These are phyloP conservation scores for Teunomyces tritomae DNA, from an alignment of 805 yeast genomes.

Conservation along the genomic window DNA sequence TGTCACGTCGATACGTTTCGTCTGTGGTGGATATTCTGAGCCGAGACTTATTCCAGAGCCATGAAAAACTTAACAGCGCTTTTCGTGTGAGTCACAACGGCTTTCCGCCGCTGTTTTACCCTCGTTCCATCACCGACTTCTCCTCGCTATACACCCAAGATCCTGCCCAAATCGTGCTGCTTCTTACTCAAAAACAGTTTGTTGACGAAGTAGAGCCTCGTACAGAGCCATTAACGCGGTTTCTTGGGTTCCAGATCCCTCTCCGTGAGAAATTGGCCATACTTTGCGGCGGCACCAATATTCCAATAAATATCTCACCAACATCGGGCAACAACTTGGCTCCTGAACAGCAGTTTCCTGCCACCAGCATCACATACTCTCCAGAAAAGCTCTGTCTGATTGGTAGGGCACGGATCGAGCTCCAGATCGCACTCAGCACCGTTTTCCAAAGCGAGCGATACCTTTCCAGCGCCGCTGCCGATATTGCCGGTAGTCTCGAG, in stretches of 20 bases:
- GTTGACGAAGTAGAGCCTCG: conserved; percentile 5
- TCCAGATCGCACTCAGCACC: conserved; percentile 21
- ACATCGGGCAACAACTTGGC: background rate
- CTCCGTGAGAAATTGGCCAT: conserved; percentile 25
- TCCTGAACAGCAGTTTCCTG: background rate
- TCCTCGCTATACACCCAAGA: conserved; percentile 9
- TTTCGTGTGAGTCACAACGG: conserved; percentile 13
- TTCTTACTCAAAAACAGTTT: conserved; percentile 9
- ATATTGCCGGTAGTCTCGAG: conserved; percentile 23
- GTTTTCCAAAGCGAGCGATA: conserved; percentile 28
- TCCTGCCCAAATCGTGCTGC: conserved; percentile 9
- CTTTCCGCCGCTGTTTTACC: conserved; percentile 13
- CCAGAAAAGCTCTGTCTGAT: conserved; percentile 22
- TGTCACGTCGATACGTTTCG: background rate
- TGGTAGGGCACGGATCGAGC: conserved; percentile 24
- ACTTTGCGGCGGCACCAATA: conserved; percentile 29
- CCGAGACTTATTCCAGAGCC: conserved; percentile 18
- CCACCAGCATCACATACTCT: no score
- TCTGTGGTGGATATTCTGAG: conserved; percentile 14
- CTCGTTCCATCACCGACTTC: conserved; percentile 14
- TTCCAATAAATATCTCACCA: conserved; percentile 5
- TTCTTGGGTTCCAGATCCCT: conserved; percentile 24
- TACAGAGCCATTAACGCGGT: conserved; percentile 19
- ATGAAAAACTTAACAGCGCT: conserved; percentile 10
- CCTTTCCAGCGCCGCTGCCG: conserved; percentile 27